Conservation (phyloP, 2,329 filamentous ascomycete species). For the Aureobasidium subglaciale region DNA sequence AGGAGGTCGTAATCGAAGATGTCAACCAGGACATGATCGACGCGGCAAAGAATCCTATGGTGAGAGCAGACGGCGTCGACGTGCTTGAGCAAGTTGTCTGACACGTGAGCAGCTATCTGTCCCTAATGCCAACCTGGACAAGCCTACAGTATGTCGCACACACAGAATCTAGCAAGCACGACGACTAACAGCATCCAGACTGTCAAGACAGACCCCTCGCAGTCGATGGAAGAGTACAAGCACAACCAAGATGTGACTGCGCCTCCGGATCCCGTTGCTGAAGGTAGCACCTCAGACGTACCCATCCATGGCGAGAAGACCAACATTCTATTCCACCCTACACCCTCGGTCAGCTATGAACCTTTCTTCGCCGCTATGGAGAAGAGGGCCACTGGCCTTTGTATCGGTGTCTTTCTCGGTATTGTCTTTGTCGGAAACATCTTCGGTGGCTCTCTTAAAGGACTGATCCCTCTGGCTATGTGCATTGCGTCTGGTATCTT, state of each 20-base stretch:
- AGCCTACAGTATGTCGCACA: constrained; percentile 49
- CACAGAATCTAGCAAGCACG: background rate
- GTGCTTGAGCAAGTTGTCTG: background rate
- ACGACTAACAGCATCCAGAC: constrained; percentile 34
- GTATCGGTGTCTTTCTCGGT: constrained; percentile 60
- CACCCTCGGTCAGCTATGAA: constrained; percentile 80
- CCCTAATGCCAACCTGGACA: constrained; percentile 82
- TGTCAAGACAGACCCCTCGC: constrained; percentile 61
- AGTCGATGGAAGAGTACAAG: constrained; percentile 74
- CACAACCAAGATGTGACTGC: constrained; percentile 81
- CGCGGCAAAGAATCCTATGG: constrained; percentile 63
- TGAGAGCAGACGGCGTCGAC: constrained; percentile 28
- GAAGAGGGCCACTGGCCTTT: constrained; percentile 63
- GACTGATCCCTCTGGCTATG: constrained; percentile 64
- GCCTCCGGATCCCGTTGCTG: constrained; percentile 76
- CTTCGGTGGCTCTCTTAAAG: constrained; percentile 71
- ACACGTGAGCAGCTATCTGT: constrained; percentile 58
- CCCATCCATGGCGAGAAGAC: constrained; percentile 96
- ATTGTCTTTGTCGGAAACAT: constrained; percentile 72
- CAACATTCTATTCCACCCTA: constrained; percentile 91
- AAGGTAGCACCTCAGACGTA: constrained; percentile 82
- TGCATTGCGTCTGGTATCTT: constrained; percentile 73
- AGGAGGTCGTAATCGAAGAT: constrained; percentile 79
- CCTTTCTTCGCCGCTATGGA: constrained; percentile 77
- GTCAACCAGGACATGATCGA: constrained; percentile 64